Evolutionary conservation across 192 early-diverging fungal species (phyloP), one percentile per base, ranked within the genome.

Genomic region (Spinellus fusiger): DNA sequence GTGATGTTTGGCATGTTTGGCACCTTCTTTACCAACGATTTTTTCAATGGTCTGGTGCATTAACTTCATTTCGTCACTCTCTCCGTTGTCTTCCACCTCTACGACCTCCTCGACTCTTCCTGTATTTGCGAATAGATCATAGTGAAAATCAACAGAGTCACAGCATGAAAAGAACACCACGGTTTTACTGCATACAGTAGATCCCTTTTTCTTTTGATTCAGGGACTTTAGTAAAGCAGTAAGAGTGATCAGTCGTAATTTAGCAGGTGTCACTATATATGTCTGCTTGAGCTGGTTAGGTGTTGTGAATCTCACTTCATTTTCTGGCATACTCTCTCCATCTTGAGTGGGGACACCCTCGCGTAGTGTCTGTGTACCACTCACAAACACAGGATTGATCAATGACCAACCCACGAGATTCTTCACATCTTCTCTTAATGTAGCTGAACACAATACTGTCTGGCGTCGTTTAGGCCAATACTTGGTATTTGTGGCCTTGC

Each of bases 121-220:
- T 7, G 80, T 79, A 62, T 92, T 85, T 0, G 81, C 80, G 48
- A 98, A 81, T 44, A 94, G 47, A 74, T 88, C 89, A 69, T 90
- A 88, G 71, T 94, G 89, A 74, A 94, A 99, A 78, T 99, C 95
- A 27, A 98, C 95, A 3, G 93, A 82, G 66, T 96, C 97, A 56
- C 91, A 90, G 46, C 87, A 90, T 26, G 93, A 89, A 60, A 95
- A 73, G 68, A 99, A 99, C n/a, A 99, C 86, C 35, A 99, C 88
- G n/a, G 90, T 73, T 70, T 95, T 95, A 34, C 64, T 65, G 9
- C 1, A 35, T 26, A 54, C 10, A 25, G 16, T 20, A 20, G 73
- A 73, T 29, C 54, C 63, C 20, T 55, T 53, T 27, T 49, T 51
- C 23, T 63, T 66, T 10, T 46, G 48, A 8, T 60, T 59, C 34